Percentiles rank a stretch among this genome's conserved stretches.
Conservation (phyloP, 805 yeast species). For the Pichia exigua region DNA sequence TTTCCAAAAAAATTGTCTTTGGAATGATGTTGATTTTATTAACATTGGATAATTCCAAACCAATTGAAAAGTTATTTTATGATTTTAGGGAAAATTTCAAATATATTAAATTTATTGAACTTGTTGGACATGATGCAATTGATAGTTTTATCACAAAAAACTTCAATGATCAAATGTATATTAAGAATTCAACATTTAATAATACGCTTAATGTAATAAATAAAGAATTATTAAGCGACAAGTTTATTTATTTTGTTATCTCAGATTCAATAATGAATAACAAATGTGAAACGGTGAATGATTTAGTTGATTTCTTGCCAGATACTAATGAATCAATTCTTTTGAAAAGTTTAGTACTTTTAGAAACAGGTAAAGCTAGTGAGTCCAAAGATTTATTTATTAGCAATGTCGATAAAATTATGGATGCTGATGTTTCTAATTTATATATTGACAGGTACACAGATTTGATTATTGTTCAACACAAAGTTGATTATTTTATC, state of each 20-base stretch:
- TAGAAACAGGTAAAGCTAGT: constrained; percentile 18
- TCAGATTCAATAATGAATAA: constrained; percentile 17
- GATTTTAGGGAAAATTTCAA: constrained; percentile 14
- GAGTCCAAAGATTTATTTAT: constrained; percentile 27
- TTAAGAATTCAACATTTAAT: constrained; percentile 12
- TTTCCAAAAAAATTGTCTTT: constrained; percentile 17
- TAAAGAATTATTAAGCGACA: constrained; percentile 12
- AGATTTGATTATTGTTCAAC: constrained; percentile 21
- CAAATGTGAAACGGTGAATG: constrained; percentile 7
- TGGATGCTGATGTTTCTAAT: not conserved
- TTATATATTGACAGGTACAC: not conserved
- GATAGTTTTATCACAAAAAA: constrained; percentile 8
- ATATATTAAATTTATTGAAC: constrained; percentile 4
- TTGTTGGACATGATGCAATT: not conserved
- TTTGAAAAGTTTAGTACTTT: constrained; percentile 22
- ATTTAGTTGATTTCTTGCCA: constrained; percentile 18
- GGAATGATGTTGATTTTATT: constrained; percentile 24
- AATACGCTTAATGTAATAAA: constrained; percentile 20
- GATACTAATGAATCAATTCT: constrained; percentile 8
- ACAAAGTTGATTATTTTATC: constrained; percentile 31
- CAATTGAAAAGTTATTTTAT: constrained; percentile 18
- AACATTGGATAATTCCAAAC: constrained; percentile 27
- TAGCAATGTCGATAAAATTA: constrained; percentile 8
- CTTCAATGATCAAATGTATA: constrained; percentile 14
- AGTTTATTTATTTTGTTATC: constrained; percentile 17